phyloP scores from a whole-genome alignment of 352 stramenopile genomes.

The Phytopythium montanum region DNA sequence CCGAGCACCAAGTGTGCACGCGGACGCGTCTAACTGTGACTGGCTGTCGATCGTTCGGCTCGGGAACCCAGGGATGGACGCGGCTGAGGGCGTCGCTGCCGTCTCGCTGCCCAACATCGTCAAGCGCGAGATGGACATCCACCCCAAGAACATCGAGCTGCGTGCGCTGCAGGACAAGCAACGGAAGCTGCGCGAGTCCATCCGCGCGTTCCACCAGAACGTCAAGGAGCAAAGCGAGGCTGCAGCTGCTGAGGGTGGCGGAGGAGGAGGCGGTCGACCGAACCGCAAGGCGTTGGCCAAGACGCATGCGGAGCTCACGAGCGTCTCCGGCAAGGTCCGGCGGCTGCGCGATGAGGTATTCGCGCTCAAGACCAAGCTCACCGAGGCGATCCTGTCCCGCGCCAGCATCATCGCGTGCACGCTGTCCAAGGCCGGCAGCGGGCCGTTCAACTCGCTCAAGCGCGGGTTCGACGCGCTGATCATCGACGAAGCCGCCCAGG shows the following conservation, averaged over 20 bases:
- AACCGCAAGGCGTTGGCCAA: slow-evolving; percentile 65
- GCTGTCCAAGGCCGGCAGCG: slow-evolving; percentile 79
- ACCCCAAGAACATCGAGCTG: slow-evolving; percentile 76
- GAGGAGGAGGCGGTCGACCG: neutral
- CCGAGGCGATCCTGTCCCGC: slow-evolving; percentile 59
- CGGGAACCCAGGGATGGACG: slow-evolving; percentile 74
- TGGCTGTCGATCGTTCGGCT: slow-evolving; percentile 78
- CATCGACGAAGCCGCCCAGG: slow-evolving; percentile 98
- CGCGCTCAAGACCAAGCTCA: slow-evolving; percentile 69
- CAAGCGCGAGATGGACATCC: slow-evolving; percentile 73
- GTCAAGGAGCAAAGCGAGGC: slow-evolving; percentile 27
- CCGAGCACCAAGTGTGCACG: slow-evolving; percentile 65
- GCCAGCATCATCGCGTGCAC: slow-evolving; percentile 88
- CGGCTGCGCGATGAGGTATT: slow-evolving; percentile 81
- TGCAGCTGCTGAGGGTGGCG: slow-evolving; percentile 3
- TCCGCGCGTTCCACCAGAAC: slow-evolving; percentile 75
- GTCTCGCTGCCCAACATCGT: slow-evolving; percentile 82
- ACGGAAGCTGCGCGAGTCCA: slow-evolving; percentile 52
- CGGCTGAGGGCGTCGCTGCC: slow-evolving; percentile 61
- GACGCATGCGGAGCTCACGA: slow-evolving; percentile 68
- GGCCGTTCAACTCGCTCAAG: slow-evolving; percentile 54
- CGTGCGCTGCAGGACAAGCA: slow-evolving; percentile 60
- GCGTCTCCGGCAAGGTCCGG: slow-evolving; percentile 74
- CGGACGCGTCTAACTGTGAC: slow-evolving; percentile 35
- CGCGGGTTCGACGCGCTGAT: slow-evolving; percentile 95